phyloP scores from a whole-genome alignment of 306 rosid genomes.

The Castanospermum australe region DNA sequence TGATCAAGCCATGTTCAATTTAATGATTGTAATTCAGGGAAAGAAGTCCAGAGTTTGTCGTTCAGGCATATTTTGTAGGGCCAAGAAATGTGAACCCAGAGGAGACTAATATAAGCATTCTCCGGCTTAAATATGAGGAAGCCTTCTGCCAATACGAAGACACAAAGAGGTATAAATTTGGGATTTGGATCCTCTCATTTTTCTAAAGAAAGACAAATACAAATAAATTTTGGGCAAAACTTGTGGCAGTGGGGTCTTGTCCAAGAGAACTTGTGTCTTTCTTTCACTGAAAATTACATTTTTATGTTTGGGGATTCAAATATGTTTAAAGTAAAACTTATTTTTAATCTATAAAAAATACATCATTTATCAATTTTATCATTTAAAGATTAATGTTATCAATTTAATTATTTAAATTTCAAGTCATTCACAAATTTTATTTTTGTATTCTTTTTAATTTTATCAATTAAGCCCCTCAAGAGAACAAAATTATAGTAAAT shows the following conservation, averaged over 20 bases:
- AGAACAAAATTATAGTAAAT: no score
- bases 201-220: background rate
- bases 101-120: slow-evolving; percentile 57
- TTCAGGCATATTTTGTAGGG: slow-evolving; percentile 82
- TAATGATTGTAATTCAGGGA: slow-evolving; percentile 49
- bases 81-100: slow-evolving; percentile 68
- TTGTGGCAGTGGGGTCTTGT: background rate
- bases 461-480: no score
- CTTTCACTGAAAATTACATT: background rate
- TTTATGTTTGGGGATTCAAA: no score
- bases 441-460: no score
- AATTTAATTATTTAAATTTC: no score
- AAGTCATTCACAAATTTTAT: no score
- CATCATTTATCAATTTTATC: no score
- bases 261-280: background rate
- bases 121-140: slow-evolving; percentile 72
- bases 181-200: background rate
- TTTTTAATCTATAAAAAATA: no score
- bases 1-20: slow-evolving; percentile 21
- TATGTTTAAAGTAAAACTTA: no score
- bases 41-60: slow-evolving; percentile 68
- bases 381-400: no score
- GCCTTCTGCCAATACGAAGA: slow-evolving; percentile 57
- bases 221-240: background rate
- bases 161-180: slow-evolving; percentile 47